Base-by-base conservation (phyloP, 1,284 basidiomycete genomes). In the Ceratorhiza oryzae-sativae region DNA sequence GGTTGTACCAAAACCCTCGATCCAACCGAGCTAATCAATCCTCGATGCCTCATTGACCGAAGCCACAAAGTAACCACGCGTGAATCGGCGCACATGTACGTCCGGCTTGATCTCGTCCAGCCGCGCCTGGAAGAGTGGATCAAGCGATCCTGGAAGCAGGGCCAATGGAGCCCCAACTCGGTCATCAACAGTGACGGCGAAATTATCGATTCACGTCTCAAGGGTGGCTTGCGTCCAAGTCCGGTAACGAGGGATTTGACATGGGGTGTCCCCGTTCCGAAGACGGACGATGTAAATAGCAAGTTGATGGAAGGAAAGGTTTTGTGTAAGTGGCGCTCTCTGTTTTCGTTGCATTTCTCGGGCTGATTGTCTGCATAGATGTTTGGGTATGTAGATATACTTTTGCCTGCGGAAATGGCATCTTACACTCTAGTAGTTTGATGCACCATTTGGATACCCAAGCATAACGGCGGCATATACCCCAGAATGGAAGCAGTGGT, bases 401-500 rank as follows among this genome's bases (percentile, higher is more conserved):
- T 30, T 68, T 58, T 20, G 15, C 56, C 20, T 3, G 34, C 42
- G 15, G 20, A n/a, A 48, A 30, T 15, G n/a, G 2, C 9, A 10
- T 6, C 25, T 42, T 27, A 42, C 32, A 2, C 9, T 6, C 9
- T 10, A 32, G 12, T 79, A 95, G 97, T 98, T 98, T 79, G 97
- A 99, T 78, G 97, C 97, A 0, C 94, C 94, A 18, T 95, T 98
- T 74, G 97, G 97, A 71, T 99, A 99, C 81, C 91, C 94, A 3
- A 97, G 95, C 81, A 98, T 99, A 78, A 99, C 97, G 5, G 95
- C 95, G 71, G 93, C 92, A 79, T 97, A 97, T 83, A 97, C 95
- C 25, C 84, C 90, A 58, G 90, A 97, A 75, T 99, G 97, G 97
- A 89, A 92, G 80, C 86, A 90, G 80, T 99, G 97, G 97, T 99